Evolutionary conservation across 306 rosid genomes (phyloP), one percentile per base, ranked within the genome.

Genomic region (Crataegus laevigata): DNA sequence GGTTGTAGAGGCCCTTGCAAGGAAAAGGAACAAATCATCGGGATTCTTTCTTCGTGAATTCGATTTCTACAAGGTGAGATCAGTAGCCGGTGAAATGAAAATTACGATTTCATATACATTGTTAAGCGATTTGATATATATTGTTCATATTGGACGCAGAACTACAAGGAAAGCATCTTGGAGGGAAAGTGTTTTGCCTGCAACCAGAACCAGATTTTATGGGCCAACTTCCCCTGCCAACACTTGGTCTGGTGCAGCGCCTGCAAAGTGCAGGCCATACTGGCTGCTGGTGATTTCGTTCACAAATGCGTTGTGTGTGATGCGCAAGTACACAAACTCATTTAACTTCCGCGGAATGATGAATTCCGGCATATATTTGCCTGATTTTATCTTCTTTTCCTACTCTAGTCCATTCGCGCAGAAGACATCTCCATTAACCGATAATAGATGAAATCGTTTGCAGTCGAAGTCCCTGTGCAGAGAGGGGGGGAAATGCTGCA

Each of bases 211-310:
- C 42, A 71, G 77, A 73, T 78, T 76, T 12, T 54, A 24, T 84
- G 85, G 88, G 83, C 79, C 55, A 84, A 84, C 73, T 54, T 81
- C 43, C 88, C 88, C 4, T 81, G 88, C 74, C 52, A 58, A 76
- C 85, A 84, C 79, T 66, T 67, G 62, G 54, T 84, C 66, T 84
- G 88, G 88, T 84, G 88, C 79, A 28, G 34, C 14, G 77, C 76
- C 30, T 84, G 88, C 25, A 81, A 75, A 69, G 19, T 38, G 21
- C 73, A 73, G 68, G 83, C 81, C 71, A 65, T 69, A 14, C 61
- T 24, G 55, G 81, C 69, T 9, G 76, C 81, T 1, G 71, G 85
- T 29, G 68, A 57, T 75, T 76, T 42, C 15, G 66, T 60, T 15
- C 83, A 84, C 79, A 75, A 63, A 72, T 84, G 88, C 12, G 85